Evolutionary conservation across 1,284 basidiomycete genomes (phyloP).

Genomic region (Neolentinus lepideus): DNA sequence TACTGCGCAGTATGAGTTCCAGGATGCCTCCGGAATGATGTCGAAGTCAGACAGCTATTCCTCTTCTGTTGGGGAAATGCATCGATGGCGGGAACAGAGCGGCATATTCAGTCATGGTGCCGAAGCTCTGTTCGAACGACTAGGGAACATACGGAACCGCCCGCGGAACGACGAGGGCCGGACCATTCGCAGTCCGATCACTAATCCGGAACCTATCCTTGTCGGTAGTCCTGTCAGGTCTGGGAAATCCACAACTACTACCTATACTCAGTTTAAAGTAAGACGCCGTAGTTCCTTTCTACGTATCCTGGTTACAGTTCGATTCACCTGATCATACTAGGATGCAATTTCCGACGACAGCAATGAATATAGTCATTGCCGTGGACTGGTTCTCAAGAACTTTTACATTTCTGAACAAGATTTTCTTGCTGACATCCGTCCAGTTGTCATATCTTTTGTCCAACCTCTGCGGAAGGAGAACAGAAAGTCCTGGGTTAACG

Average conservation of each 20-base stretch:
- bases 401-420: conserved; percentile 60
- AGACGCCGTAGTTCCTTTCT: neutral
- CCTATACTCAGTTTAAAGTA: neutral
- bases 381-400: conserved; percentile 65
- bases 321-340: neutral
- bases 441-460: conserved; percentile 64
- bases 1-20: neutral
- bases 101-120: conserved; percentile 42
- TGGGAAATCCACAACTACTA: neutral
- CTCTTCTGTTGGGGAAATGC: conserved; percentile 25
- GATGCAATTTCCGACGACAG: conserved; percentile 17
- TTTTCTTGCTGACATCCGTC: conserved; percentile 61
- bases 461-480: conserved; percentile 51
- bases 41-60: conserved; percentile 2
- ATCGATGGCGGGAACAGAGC: conserved; percentile 30
- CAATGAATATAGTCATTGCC: conserved; percentile 43
- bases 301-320: neutral
- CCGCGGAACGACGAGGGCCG: neutral
- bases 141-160: conserved; percentile 13
- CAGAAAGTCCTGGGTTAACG: conserved; percentile 66
- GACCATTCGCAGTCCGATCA: neutral
- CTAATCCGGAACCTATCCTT: neutral
- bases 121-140: conserved; percentile 41
- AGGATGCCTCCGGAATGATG: neutral
- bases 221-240: neutral